phyloP scores from a whole-genome alignment of 306 rosid genomes.

The Quercus wislizeni region DNA sequence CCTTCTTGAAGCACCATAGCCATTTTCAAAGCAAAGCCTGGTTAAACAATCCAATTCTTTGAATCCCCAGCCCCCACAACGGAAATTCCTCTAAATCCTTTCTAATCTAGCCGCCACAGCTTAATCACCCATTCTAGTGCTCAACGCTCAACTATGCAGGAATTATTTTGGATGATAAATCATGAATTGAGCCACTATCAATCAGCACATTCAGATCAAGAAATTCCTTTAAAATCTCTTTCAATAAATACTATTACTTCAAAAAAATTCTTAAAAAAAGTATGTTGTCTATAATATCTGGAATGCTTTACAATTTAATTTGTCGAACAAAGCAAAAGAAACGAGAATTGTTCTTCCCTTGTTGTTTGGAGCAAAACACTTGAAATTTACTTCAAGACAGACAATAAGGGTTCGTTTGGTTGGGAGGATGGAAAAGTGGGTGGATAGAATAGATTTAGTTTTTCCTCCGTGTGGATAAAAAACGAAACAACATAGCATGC shows the following conservation, averaged over 20 bases:
- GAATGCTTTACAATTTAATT: neutral
- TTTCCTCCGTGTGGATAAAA: neutral
- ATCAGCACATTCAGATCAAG: neutral
- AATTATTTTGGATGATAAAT: neutral
- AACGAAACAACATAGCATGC: neutral
- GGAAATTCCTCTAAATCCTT: too few relatives aligned
- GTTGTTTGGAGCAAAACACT: too few relatives aligned
- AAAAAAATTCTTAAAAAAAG: neutral
- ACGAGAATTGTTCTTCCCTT: neutral
- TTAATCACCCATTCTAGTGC: neutral
- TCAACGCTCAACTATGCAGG: neutral
- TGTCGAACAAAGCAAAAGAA: neutral
- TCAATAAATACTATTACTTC: too few relatives aligned
- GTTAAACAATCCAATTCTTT: too few relatives aligned
- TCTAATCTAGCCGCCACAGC: neutral
- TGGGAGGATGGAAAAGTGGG: too few relatives aligned
- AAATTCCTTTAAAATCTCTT: neutral
- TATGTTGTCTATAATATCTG: neutral
- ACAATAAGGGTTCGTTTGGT: neutral
- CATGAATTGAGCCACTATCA: neutral
- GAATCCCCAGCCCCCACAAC: too few relatives aligned
- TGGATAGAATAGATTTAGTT: too few relatives aligned
- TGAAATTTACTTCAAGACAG: neutral
- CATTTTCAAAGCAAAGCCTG: too few relatives aligned
- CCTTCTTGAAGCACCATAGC: too few relatives aligned